phyloP scores from a whole-genome alignment of 2,329 filamentous ascomycete genomes.

The Claviceps maximensis region DNA sequence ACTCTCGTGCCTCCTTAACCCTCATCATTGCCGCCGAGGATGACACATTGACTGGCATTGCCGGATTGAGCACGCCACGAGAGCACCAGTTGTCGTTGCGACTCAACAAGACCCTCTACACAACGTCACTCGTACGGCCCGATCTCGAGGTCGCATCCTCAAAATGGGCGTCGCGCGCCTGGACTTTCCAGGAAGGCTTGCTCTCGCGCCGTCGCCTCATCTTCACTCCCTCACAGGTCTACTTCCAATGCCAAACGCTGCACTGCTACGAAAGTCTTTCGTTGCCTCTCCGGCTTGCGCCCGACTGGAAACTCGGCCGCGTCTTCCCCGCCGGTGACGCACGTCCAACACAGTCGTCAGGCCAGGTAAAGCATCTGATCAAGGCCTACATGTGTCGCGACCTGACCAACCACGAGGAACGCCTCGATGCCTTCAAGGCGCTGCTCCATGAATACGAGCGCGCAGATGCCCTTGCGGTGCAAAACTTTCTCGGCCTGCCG shows the following conservation, averaged over 20 bases:
- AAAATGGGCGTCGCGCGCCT: slow-evolving; percentile 21
- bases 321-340: slow-evolving; percentile 17
- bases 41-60: slow-evolving; percentile 18
- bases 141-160: slow-evolving; percentile 23
- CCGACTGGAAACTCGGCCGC: slow-evolving; percentile 18
- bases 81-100: slow-evolving; percentile 23
- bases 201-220: slow-evolving; percentile 22
- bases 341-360: slow-evolving; percentile 10
- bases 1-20: slow-evolving; percentile 19
- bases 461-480: slow-evolving; percentile 14
- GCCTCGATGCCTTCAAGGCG: slow-evolving; percentile 22
- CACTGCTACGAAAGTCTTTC: slow-evolving; percentile 25
- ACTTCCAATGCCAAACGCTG: slow-evolving; percentile 24
- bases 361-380: slow-evolving; percentile 16
- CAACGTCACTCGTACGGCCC: slow-evolving; percentile 22
- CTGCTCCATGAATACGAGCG: slow-evolving; percentile 17
- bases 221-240: slow-evolving; percentile 23
- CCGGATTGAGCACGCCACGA: slow-evolving; percentile 20
- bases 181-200: slow-evolving; percentile 25
- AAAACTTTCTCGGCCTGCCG: slow-evolving; percentile 21
- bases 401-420: slow-evolving; percentile 15
- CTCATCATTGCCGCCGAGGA: slow-evolving; percentile 23
- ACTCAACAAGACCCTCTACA: slow-evolving; percentile 20
- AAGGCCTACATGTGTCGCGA: slow-evolving; percentile 19
- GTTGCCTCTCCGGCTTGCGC: slow-evolving; percentile 18